Conservation (phyloP, 2,329 filamentous ascomycete species). For the Penicillium aurantiogriseum region DNA sequence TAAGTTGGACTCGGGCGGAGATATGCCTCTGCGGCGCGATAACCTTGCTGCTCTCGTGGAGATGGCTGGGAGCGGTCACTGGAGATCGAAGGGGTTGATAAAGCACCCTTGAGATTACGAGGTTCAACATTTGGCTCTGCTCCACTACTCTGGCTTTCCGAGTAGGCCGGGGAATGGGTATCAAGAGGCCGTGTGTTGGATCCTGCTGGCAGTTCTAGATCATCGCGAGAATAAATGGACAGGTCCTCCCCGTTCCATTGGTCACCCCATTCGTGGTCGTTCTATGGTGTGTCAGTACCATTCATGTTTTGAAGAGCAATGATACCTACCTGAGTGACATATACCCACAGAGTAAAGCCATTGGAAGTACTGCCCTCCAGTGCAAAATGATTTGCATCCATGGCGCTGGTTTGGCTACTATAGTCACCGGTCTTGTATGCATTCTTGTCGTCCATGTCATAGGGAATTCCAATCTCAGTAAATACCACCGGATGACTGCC, state of each 20-base stretch:
- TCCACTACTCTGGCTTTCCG: conserved; percentile 49
- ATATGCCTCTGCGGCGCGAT: conserved; percentile 88
- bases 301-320: background rate
- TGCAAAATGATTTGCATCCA: conserved; percentile 95
- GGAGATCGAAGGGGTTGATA: conserved; percentile 58
- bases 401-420: conserved; percentile 82
- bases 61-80: conserved; percentile 56
- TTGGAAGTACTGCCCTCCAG: conserved; percentile 80
- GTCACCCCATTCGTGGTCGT: conserved; percentile 85
- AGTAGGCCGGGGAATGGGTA: conserved; percentile 53
- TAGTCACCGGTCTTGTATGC: conserved; percentile 97
- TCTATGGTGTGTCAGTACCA: conserved; percentile 49
- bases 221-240: conserved; percentile 83
- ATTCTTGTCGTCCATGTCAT: conserved; percentile 96
- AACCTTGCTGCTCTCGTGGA: conserved; percentile 66
- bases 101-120: conserved; percentile 68
- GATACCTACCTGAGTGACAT: conserved; percentile 62
- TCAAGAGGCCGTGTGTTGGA: conserved; percentile 31
- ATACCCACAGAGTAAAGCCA: conserved; percentile 88
- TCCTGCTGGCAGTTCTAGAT: conserved; percentile 56
- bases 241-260: conserved; percentile 98
- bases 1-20: conserved; percentile 78
- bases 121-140: conserved; percentile 62
- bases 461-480: conserved; percentile 95
- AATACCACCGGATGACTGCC: conserved; percentile 86